These are phyloP conservation scores for Ceratobasidium sp. DNA, from an alignment of 1,284 basidiomycete species.

Conservation along the genomic window DNA sequence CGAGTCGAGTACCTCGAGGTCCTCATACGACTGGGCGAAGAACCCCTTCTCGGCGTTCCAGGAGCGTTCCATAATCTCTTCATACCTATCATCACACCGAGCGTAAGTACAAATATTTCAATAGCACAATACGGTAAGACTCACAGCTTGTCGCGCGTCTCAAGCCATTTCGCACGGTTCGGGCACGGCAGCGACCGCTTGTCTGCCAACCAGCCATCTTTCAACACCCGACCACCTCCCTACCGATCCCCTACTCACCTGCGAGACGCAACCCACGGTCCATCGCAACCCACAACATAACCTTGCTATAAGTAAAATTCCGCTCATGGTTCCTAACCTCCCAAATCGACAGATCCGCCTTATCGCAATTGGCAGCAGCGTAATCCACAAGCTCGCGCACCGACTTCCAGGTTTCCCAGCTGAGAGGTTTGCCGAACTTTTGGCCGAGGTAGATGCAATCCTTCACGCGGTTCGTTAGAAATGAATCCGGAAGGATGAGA, in stretches of 20 bases:
- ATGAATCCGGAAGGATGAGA: too few relatives aligned
- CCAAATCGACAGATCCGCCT: slow-evolving; percentile 85
- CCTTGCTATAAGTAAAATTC: slow-evolving; percentile 67
- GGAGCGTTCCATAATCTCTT: slow-evolving; percentile 70
- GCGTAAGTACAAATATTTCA: background rate
- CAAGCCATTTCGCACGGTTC: slow-evolving; percentile 69
- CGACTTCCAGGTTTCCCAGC: slow-evolving; percentile 46
- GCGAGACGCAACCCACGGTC: slow-evolving; percentile 70
- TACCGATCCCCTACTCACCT: background rate
- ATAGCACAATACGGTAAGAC: background rate
- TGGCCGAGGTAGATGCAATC: slow-evolving; percentile 95
- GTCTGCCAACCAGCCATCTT: slow-evolving; percentile 59
- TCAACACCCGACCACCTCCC: background rate
- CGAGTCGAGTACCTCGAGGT: slow-evolving; percentile 68
- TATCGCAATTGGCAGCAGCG: slow-evolving; percentile 70
- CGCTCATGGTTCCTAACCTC: slow-evolving; percentile 84
- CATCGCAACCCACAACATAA: slow-evolving; percentile 76
- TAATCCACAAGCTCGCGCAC: slow-evolving; percentile 69
- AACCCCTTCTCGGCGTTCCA: slow-evolving; percentile 71
- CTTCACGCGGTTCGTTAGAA: slow-evolving; percentile 76
- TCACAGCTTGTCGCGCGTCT: slow-evolving; percentile 80
- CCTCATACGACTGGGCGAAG: slow-evolving; percentile 84
- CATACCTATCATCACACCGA: slow-evolving; percentile 47
- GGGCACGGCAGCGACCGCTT: slow-evolving; percentile 70
- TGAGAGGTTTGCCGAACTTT: slow-evolving; percentile 68